These are phyloP conservation scores for Starmerella kuoi DNA, from an alignment of 805 yeast genomes.

Conservation along the genomic window DNA sequence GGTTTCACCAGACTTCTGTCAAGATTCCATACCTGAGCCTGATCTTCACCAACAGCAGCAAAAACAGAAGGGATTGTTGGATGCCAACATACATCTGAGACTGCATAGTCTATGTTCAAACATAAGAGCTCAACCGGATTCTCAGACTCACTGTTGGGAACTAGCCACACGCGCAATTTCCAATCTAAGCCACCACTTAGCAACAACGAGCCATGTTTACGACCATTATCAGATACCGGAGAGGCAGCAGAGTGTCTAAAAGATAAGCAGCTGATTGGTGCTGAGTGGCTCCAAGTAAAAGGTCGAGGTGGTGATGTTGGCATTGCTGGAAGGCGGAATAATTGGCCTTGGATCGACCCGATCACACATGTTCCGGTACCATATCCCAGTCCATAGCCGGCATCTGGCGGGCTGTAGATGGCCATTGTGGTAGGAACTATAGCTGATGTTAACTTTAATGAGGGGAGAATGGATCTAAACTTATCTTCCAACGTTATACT, in stretches of 20 bases:
- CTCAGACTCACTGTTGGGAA: conserved; percentile 9
- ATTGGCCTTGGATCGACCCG: conserved; percentile 14
- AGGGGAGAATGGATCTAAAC: conserved; percentile 3
- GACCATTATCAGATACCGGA: background rate
- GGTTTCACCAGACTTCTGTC: conserved; percentile 10
- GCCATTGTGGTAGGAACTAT: conserved; percentile 16
- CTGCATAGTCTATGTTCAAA: conserved; percentile 8
- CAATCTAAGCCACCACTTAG: conserved; percentile 19
- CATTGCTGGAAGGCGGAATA: conserved; percentile 14
- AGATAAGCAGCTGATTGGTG: conserved; percentile 10
- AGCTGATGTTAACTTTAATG: conserved; percentile 4
- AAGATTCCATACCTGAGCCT: conserved; percentile 16
- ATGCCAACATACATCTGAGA: conserved; percentile 12
- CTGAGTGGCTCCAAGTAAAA: conserved; percentile 11
- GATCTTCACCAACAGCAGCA: conserved; percentile 12
- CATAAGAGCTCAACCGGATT: background rate
- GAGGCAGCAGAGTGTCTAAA: conserved; percentile 3
- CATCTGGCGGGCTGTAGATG: conserved; percentile 2
- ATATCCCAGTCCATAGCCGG: conserved; percentile 12
- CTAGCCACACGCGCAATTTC: conserved; percentile 14
- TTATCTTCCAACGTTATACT: conserved; percentile 20
- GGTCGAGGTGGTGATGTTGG: background rate
- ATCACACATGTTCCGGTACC: conserved; percentile 14
- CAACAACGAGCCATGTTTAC: conserved; percentile 3
- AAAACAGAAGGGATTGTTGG: conserved; percentile 11